Conservation (phyloP, 768 basidiomycete species). For the Hygrocybe punicea region DNA sequence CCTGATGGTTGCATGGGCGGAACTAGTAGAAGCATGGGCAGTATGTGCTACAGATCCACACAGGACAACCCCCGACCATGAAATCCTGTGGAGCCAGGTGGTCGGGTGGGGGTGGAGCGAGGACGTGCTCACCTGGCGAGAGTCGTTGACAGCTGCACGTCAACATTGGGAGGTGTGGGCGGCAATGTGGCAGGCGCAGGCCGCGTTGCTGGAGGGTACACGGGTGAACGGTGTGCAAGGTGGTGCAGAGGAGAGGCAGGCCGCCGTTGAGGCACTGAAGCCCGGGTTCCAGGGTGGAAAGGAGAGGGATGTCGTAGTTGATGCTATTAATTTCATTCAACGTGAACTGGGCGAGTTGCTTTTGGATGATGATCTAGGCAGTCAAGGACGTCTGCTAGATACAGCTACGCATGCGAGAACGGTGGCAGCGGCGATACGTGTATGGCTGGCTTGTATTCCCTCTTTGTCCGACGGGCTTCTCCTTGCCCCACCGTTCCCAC, state of each 20-base stretch:
- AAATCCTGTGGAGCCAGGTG: constrained; percentile 86
- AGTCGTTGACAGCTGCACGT: constrained; percentile 30
- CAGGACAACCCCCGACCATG: constrained; percentile 78
- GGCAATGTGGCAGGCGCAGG: constrained; percentile 53
- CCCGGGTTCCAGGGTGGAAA: constrained; percentile 41
- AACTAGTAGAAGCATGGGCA: constrained; percentile 68
- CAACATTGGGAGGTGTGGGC: constrained; percentile 41
- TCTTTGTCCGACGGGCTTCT: constrained; percentile 38
- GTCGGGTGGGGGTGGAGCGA: constrained; percentile 72
- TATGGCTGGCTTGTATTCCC: constrained; percentile 64
- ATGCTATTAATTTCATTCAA: constrained; percentile 37
- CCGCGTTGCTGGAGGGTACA: constrained; percentile 75
- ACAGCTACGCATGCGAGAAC: constrained; percentile 36
- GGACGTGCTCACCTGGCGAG: constrained; percentile 46
- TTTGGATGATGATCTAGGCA: constrained; percentile 13
- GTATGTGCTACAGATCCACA: constrained; percentile 90
- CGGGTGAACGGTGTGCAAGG: constrained; percentile 64
- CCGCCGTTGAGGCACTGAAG: constrained; percentile 36
- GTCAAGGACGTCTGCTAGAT: constrained; percentile 19
- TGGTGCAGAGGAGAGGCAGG: constrained; percentile 61
- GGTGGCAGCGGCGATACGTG: constrained; percentile 50
- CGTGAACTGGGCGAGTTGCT: constrained; percentile 12
- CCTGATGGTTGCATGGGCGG: constrained; percentile 52
- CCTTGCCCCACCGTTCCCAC: constrained; percentile 52
- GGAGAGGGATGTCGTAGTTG: constrained; percentile 37